A percentile compares a stretch with the other conserved stretches of the same genome.
Evolutionary conservation across 345 rosid genomes (phyloP).

Genomic region (Geranium brycei): DNA sequence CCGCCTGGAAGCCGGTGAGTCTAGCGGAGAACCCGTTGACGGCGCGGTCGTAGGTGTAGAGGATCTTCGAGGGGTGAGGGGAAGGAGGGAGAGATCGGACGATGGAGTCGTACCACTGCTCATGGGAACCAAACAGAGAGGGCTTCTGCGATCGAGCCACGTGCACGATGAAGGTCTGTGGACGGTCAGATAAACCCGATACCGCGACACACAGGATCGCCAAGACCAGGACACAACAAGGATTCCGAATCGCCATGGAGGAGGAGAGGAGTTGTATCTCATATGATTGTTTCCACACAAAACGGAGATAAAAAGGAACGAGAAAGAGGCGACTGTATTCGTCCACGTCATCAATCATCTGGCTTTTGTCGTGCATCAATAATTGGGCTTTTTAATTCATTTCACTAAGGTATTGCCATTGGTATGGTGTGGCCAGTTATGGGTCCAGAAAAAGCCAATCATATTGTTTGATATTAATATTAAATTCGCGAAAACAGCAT

Average conservation of each 20-base stretch:
- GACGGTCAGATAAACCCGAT: constrained; percentile 10
- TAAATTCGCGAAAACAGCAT: too few species aligned
- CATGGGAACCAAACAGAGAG: constrained; percentile 40
- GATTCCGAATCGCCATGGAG: constrained; percentile 14
- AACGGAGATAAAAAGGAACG: constrained; percentile 2
- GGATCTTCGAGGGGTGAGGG: constrained; percentile 35
- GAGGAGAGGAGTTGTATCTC: not conserved
- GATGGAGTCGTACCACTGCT: constrained; percentile 56
- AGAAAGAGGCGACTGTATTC: not conserved
- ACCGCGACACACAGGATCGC: constrained; percentile 14
- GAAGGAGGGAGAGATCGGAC: constrained; percentile 49
- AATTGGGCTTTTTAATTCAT: too few species aligned
- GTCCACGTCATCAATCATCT: not conserved
- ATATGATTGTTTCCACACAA: constrained; percentile 9
- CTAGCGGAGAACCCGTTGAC: constrained; percentile 68
- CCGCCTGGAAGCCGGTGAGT: constrained; percentile 41
- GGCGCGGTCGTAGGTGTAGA: constrained; percentile 58
- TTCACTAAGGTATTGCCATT: too few species aligned
- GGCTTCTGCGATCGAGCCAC: constrained; percentile 55
- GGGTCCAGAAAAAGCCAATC: not conserved
- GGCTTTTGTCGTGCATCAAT: not conserved
- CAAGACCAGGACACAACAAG: constrained; percentile 12
- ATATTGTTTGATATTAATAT: too few species aligned
- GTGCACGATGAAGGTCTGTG: constrained; percentile 50
- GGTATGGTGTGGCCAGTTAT: not conserved